These are phyloP conservation scores for Millerozyma miso DNA, from an alignment of 805 yeast species.

Conservation along the genomic window DNA sequence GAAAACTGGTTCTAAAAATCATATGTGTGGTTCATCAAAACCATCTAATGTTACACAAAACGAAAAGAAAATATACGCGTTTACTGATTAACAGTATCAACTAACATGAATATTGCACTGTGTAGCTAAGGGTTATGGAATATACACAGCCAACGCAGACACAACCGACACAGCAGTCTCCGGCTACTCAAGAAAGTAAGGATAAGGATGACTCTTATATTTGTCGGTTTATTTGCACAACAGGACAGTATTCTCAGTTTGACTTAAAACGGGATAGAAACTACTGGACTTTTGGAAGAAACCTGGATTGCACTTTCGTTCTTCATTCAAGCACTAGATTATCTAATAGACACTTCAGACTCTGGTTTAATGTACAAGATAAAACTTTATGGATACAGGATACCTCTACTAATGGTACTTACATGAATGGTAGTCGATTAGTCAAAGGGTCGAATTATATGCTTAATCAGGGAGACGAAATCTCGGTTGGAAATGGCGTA, in stretches of 20 bases:
- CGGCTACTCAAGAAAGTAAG: constrained; percentile 20
- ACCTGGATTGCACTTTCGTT: constrained; percentile 57
- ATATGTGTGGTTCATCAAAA: neutral
- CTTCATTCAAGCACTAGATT: constrained; percentile 58
- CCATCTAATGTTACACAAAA: neutral
- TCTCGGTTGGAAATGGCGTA: constrained; percentile 85
- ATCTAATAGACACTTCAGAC: constrained; percentile 68
- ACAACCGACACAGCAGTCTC: constrained; percentile 37
- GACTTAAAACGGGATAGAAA: constrained; percentile 40
- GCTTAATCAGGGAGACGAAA: constrained; percentile 88
- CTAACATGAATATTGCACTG: neutral
- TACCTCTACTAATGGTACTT: constrained; percentile 88
- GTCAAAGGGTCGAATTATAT: constrained; percentile 77
- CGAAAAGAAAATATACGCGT: neutral
- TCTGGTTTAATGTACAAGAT: constrained; percentile 62
- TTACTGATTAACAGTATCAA: neutral
- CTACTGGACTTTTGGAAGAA: constrained; percentile 75
- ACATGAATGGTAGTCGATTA: constrained; percentile 67
- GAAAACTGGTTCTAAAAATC: too few relatives aligned
- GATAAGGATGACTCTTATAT: constrained; percentile 29
- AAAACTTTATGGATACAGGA: constrained; percentile 64
- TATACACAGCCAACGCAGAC: constrained; percentile 30
- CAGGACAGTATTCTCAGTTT: constrained; percentile 47
- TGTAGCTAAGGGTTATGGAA: constrained; percentile 10
- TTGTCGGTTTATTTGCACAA: constrained; percentile 58